phyloP scores from a whole-genome alignment of 768 basidiomycete genomes.

The Amanita polypyramis region DNA sequence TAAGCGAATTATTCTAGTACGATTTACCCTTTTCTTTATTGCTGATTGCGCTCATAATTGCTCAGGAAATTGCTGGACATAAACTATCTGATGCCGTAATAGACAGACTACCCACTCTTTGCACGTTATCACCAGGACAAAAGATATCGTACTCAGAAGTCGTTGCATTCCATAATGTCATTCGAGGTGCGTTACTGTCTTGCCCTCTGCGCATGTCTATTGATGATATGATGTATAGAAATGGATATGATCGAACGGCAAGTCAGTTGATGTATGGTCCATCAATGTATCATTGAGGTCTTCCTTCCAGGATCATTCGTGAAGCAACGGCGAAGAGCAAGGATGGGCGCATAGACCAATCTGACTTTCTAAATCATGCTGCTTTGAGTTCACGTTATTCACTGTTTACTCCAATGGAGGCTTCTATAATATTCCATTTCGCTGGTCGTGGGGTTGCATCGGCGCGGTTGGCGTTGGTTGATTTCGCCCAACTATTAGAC shows the following conservation, averaged over 20 bases:
- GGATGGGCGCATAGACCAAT: constrained; percentile 91
- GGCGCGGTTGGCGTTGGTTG: constrained; percentile 71
- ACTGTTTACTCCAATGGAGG: constrained; percentile 96
- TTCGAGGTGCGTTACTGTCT: constrained; percentile 50
- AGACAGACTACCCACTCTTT: constrained; percentile 85
- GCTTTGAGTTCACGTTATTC: constrained; percentile 84
- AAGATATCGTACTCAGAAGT: constrained; percentile 96
- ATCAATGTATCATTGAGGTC: constrained; percentile 7
- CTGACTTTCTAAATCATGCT: constrained; percentile 90
- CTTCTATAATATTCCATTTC: constrained; percentile 97
- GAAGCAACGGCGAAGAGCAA: constrained; percentile 85
- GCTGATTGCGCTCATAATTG: constrained; percentile 2
- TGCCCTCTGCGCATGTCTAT: background rate
- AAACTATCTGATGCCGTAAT: constrained; percentile 93
- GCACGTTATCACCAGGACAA: constrained; percentile 80
- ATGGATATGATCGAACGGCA: constrained; percentile 96
- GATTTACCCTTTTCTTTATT: constrained; percentile 17
- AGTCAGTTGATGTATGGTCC: constrained; percentile 11
- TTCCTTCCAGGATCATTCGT: constrained; percentile 57
- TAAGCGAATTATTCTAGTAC: constrained; percentile 86
- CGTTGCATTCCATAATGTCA: constrained; percentile 93
- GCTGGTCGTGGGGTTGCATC: constrained; percentile 68
- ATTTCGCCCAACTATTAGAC: constrained; percentile 90
- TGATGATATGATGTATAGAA: constrained; percentile 32
- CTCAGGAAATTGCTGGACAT: constrained; percentile 90